These are phyloP conservation scores for Pichiaceae sp. DNA, from an alignment of 1,139 yeast genomes.

Conservation along the genomic window DNA sequence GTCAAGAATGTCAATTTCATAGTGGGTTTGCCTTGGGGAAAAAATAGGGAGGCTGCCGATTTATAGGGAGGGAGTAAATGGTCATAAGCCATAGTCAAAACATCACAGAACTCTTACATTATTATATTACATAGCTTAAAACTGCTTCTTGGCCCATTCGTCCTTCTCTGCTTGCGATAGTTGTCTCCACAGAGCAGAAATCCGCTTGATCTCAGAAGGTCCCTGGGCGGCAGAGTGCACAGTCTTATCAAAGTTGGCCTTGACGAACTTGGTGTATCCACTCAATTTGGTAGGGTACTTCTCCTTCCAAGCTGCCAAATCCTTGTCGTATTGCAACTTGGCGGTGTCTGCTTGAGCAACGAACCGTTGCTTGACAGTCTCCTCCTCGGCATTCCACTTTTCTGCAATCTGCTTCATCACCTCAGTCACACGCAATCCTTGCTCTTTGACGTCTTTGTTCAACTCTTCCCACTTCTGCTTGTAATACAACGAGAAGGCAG, in stretches of 20 bases:
- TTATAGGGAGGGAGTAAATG: too few species aligned
- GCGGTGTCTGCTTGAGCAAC: conserved; percentile 2
- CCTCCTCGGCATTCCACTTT: conserved; percentile 13
- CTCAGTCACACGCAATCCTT: conserved; percentile 5
- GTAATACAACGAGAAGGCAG: conserved; percentile 13
- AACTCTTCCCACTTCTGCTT: conserved; percentile 11
- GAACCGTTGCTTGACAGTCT: conserved; percentile 11
- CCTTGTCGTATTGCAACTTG: conserved; percentile 7
- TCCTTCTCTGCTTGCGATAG: conserved; percentile 16
- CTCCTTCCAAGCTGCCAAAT: conserved; percentile 16
- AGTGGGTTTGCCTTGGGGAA: too few species aligned
- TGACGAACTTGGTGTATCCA: conserved; percentile 16
- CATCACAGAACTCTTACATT: too few species aligned
- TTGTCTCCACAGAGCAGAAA: conserved; percentile 11
- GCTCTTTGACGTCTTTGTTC: too few species aligned
- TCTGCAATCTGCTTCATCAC: conserved; percentile 11
- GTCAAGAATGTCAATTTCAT: not conserved
- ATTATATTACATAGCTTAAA: too few species aligned
- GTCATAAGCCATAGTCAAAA: too few species aligned
- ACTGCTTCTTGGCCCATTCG: conserved; percentile 12
- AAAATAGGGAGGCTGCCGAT: too few species aligned
- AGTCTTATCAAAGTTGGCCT: conserved; percentile 8
- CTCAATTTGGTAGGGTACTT: conserved; percentile 15
- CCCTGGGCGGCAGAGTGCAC: conserved; percentile 8
- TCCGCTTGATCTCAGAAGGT: conserved; percentile 9